Evolutionary conservation across 2,329 filamentous ascomycete species (phyloP).

Genomic region (Penicillium concentricum): DNA sequence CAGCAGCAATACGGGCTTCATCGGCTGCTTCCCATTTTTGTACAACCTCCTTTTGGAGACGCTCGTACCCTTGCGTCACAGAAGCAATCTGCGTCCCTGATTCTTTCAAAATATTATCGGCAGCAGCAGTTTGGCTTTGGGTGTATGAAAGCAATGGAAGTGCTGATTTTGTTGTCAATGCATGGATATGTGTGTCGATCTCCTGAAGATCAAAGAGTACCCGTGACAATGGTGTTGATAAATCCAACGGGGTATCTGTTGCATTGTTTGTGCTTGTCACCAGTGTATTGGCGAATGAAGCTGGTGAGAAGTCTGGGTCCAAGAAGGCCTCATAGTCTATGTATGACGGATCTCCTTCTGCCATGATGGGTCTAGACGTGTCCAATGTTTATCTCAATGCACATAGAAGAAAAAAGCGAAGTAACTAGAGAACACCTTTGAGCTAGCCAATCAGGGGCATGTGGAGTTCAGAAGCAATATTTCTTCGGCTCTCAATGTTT

Average conservation of each 20-base stretch:
- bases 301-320: conserved; percentile 74
- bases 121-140: conserved; percentile 69
- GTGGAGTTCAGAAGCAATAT: not conserved
- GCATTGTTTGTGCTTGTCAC: conserved; percentile 90
- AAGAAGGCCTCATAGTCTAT: conserved; percentile 95
- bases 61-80: conserved; percentile 79
- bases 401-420: conserved; percentile 1
- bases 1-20: conserved; percentile 73
- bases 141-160: conserved; percentile 79
- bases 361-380: conserved; percentile 29
- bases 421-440: not conserved
- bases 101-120: conserved; percentile 68
- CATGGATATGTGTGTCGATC: conserved; percentile 92
- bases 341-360: conserved; percentile 64
- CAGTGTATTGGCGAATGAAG: conserved; percentile 82
- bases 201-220: conserved; percentile 97
- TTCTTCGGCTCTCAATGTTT: conserved; percentile 1
- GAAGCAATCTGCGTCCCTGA: conserved; percentile 77
- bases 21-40: conserved; percentile 83
- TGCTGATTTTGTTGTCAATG: conserved; percentile 79
- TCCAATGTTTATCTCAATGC: not conserved
- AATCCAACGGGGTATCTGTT: conserved; percentile 83
- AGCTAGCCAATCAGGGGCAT: not conserved
- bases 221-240: conserved; percentile 87
- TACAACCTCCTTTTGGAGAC: conserved; percentile 82